Conservation (phyloP, 768 basidiomycete genomes). For the Pleurotus eryngii region DNA sequence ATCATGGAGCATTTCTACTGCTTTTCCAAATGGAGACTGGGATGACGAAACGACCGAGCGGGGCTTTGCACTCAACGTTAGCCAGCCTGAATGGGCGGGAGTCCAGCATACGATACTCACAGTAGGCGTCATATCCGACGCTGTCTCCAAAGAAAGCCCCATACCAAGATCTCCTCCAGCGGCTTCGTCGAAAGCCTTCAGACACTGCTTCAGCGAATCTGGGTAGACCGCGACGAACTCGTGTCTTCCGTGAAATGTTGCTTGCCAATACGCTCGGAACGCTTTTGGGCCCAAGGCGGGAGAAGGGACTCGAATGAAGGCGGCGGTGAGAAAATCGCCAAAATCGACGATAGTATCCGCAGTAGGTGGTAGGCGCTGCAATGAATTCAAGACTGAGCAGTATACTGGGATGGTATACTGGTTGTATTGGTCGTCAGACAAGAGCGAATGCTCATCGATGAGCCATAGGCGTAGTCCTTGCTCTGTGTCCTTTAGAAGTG, state of each 20-base stretch:
- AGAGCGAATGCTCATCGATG: conserved; percentile 36
- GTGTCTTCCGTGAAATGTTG: conserved; percentile 43
- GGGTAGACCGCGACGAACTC: conserved; percentile 39
- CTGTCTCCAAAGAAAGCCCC: conserved; percentile 36
- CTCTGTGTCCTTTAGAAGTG: conserved; percentile 33
- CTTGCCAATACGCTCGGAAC: conserved; percentile 58
- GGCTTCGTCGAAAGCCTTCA: conserved; percentile 44
- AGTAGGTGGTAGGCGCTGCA: conserved; percentile 38
- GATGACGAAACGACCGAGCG: background rate
- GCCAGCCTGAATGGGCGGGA: background rate
- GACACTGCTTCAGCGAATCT: conserved; percentile 35
- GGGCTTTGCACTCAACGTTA: background rate
- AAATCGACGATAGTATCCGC: conserved; percentile 35
- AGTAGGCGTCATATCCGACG: conserved; percentile 15
- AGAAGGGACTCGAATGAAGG: conserved; percentile 43
- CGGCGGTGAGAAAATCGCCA: conserved; percentile 46
- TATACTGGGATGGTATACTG: conserved; percentile 40
- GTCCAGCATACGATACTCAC: background rate
- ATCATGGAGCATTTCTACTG: background rate
- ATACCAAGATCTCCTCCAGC: conserved; percentile 46
- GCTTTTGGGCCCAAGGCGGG: conserved; percentile 48
- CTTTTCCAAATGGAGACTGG: background rate
- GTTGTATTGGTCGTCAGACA: conserved; percentile 44
- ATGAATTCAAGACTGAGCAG: conserved; percentile 34
- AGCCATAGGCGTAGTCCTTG: conserved; percentile 50